phyloP scores from a whole-genome alignment of 306 rosid species.

The Vigna hirtella region DNA sequence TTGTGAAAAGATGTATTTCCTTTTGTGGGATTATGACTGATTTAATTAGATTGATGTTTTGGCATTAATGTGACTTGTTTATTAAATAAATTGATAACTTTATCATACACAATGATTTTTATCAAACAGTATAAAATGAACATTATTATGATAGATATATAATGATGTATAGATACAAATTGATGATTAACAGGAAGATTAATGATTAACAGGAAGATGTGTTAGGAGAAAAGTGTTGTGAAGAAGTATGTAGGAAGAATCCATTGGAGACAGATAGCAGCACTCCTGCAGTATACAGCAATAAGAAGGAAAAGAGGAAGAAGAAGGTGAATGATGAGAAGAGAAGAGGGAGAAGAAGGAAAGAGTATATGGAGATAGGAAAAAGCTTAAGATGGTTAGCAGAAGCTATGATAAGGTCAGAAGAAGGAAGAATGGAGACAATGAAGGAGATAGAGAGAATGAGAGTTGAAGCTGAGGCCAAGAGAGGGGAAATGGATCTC shows the following conservation, averaged over 20 bases:
- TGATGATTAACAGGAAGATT: constrained; percentile 59
- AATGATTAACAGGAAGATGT: constrained; percentile 63
- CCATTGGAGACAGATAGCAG: constrained; percentile 74
- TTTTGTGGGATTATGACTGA: no score
- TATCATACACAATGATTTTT: no score
- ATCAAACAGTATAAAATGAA: no score
- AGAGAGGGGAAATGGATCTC: constrained; percentile 90
- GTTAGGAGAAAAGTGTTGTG: constrained; percentile 60
- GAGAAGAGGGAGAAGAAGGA: constrained; percentile 34
- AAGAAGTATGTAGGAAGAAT: constrained; percentile 68
- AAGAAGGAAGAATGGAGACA: constrained; percentile 85
- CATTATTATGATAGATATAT: not conserved
- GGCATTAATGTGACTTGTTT: no score
- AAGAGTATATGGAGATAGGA: constrained; percentile 67
- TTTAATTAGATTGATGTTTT: no score
- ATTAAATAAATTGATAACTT: no score
- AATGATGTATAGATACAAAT: not conserved
- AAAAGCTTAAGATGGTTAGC: constrained; percentile 95
- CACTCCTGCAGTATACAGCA: constrained; percentile 74
- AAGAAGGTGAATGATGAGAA: constrained; percentile 53
- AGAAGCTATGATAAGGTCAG: constrained; percentile 84
- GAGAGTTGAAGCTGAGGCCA: constrained; percentile 95
- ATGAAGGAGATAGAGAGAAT: constrained; percentile 91
- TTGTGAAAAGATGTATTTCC: no score
- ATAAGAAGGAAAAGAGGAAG: constrained; percentile 58